A percentile compares a stretch with the other conserved stretches of the same genome.
phyloP scores from a whole-genome alignment of 306 rosid genomes.

The Astragalus glycyphyllos region DNA sequence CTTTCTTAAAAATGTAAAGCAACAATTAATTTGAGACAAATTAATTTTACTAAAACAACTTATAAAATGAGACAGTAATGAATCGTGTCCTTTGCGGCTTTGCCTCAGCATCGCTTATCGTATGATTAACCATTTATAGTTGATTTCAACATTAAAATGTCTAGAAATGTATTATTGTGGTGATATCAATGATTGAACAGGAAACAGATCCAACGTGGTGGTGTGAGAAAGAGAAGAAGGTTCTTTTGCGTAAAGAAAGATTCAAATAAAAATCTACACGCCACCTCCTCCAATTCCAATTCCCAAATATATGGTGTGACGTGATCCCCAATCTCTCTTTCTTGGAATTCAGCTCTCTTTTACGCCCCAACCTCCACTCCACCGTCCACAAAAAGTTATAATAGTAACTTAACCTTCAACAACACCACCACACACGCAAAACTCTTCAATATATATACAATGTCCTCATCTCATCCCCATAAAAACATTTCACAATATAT shows the following conservation, averaged over 20 bases:
- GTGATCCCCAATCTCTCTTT: constrained; percentile 30
- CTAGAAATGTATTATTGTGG: background rate
- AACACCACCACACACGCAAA: background rate
- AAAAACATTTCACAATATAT: background rate
- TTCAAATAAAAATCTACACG: constrained; percentile 19
- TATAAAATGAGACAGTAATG: too few relatives aligned
- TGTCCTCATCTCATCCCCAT: background rate
- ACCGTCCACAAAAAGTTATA: constrained; percentile 22
- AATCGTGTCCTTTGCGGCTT: too few relatives aligned
- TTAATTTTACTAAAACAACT: too few relatives aligned
- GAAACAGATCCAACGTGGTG: constrained; percentile 33
- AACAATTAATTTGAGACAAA: too few relatives aligned
- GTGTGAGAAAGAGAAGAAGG: constrained; percentile 33
- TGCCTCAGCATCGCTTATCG: background rate
- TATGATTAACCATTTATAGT: background rate
- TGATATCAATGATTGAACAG: background rate
- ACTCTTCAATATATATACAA: background rate
- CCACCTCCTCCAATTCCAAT: constrained; percentile 17
- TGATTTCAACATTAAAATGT: background rate
- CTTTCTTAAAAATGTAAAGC: too few relatives aligned
- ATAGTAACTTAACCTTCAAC: background rate
- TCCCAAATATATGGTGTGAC: too few relatives aligned
- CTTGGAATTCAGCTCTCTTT: constrained; percentile 28
- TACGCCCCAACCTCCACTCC: constrained; percentile 40
- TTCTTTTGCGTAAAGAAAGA: constrained; percentile 38